Conservation (phyloP, 2,329 filamentous ascomycete species). For the Lachnellula subtilissima region DNA sequence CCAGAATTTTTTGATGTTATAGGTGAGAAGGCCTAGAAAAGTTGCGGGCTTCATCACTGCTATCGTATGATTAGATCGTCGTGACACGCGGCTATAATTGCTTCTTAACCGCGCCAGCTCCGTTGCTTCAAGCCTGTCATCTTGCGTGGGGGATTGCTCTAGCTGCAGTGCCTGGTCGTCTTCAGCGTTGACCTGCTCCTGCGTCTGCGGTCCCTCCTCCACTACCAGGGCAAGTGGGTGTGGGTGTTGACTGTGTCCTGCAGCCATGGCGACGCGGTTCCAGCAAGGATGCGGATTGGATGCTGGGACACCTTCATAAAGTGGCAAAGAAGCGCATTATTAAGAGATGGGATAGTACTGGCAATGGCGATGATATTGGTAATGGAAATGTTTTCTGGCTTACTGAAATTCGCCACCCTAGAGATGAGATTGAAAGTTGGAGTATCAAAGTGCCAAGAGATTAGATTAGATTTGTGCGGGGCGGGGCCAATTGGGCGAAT, state of each 20-base stretch:
- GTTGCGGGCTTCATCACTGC: constrained; percentile 16
- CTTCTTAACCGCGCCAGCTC: constrained; percentile 23
- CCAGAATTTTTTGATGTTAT: constrained; percentile 39
- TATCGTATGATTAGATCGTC: constrained; percentile 4
- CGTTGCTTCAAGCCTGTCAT: constrained; percentile 24
- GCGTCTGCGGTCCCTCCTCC: not conserved
- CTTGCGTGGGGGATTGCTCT: constrained; percentile 5
- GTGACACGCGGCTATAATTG: constrained; percentile 21
- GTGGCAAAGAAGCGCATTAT: not conserved
- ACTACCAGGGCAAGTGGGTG: not conserved
- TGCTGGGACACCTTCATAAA: not conserved
- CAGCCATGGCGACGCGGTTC: constrained; percentile 7
- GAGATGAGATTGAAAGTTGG: not conserved
- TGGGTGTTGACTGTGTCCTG: not conserved
- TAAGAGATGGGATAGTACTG: not conserved
- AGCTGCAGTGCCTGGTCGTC: not conserved
- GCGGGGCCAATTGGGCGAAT: no score
- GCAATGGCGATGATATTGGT: not conserved
- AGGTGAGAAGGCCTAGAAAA: constrained; percentile 16
- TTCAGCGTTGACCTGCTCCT: not conserved
- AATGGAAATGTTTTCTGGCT: not conserved
- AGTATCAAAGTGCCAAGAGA: no score
- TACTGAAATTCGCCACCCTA: not conserved
- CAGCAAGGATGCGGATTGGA: constrained; percentile 1
- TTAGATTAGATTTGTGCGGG: no score